A percentile compares a stretch with the other conserved stretches of the same genome.
phyloP scores from a whole-genome alignment of 371 early-diverging fungal genomes.

The Mucor indicus region DNA sequence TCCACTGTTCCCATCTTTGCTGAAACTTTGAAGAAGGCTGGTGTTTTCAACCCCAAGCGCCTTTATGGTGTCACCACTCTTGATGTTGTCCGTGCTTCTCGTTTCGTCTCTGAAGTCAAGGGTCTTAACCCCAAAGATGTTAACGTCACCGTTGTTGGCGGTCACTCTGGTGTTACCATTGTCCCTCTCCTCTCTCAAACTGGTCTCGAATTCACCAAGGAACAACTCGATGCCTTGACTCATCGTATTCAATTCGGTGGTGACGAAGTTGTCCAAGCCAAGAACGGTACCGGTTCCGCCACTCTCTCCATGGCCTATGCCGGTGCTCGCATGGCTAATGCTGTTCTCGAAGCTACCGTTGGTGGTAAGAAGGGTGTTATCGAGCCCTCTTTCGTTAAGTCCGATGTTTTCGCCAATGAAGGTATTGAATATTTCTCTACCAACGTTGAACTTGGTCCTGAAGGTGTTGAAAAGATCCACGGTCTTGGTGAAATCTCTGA shows the following conservation, averaged over 20 bases:
- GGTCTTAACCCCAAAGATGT: slow-evolving; percentile 70
- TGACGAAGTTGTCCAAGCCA: slow-evolving; percentile 99
- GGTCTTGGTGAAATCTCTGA: slow-evolving; percentile 82
- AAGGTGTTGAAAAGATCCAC: slow-evolving; percentile 92
- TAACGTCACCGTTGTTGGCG: slow-evolving; percentile 94
- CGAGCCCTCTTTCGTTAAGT: slow-evolving; percentile 94
- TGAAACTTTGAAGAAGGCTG: slow-evolving; percentile 93
- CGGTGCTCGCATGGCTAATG: slow-evolving; percentile 94
- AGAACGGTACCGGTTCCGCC: slow-evolving; percentile 97
- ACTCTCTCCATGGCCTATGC: slow-evolving; percentile 99
- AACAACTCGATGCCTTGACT: slow-evolving; percentile 90
- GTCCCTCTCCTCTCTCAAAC: slow-evolving; percentile 93
- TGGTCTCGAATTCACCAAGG: slow-evolving; percentile 81
- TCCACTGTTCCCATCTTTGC: slow-evolving; percentile 98
- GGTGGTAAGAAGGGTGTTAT: slow-evolving; percentile 84
- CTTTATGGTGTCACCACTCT: slow-evolving; percentile 98
- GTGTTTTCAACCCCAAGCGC: slow-evolving; percentile 91
- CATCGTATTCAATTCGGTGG: slow-evolving; percentile 99
- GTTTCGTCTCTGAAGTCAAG: slow-evolving; percentile 89
- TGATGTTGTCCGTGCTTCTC: slow-evolving; percentile 97
- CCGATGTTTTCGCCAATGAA: slow-evolving; percentile 63
- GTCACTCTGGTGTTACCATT: slow-evolving; percentile 98
- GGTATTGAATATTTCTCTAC: slow-evolving; percentile 93
- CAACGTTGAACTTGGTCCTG: slow-evolving; percentile 90
- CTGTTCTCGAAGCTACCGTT: slow-evolving; percentile 86